Base-by-base conservation (phyloP, 306 rosid genomes). In the Mimosa pudica region DNA sequence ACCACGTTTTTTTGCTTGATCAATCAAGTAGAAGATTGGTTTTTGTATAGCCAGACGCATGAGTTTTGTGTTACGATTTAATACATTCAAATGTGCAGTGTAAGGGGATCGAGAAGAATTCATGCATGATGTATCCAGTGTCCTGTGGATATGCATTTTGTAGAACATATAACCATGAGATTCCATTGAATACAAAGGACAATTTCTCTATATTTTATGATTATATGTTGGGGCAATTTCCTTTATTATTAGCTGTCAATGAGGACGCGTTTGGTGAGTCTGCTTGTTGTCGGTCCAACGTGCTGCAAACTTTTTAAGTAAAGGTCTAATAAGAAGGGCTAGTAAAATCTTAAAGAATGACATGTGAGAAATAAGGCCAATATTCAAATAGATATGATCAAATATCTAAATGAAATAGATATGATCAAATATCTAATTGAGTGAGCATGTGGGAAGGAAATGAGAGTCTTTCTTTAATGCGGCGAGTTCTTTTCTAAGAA, bases 41-140 rank as follows among this genome's bases (percentile, higher is more conserved):
- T 84, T 61, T 77, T 18, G 62, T 76, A 13, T 10, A 75, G 54
- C 41, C 73, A 57, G 79, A 60, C 55, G 76, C 33, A 66, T 58
- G 49, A 46, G 60, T 54, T 63, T 64, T 58, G 80, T 82, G 18
- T 79, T 72, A 75, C 54, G 33, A 36, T 69, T 57, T 38, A 70
- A 80, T 38, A 70, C 81, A 77, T 66, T 65, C 66, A 66, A 62
- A 73, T 70, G 77, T 87, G 88, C 84, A 81, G 86, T 67, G 73
- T 74, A 68, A 71, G 64, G 47, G 47, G 4, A 71, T 77, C 75
- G 67, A 77, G 81, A 81, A 66, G 76, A 71, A 13, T 77, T 71
- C 73, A 72, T 47, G n/a, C n/a, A n/a, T n/a, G n/a, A n/a, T n/a
- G 63, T 78, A 57, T 81, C 83, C 80, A 49, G 71, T 67, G 32